Evolutionary conservation across 225 moss, liverwort and hornwort species (phyloP).

Genomic region (Neckera pumila): DNA sequence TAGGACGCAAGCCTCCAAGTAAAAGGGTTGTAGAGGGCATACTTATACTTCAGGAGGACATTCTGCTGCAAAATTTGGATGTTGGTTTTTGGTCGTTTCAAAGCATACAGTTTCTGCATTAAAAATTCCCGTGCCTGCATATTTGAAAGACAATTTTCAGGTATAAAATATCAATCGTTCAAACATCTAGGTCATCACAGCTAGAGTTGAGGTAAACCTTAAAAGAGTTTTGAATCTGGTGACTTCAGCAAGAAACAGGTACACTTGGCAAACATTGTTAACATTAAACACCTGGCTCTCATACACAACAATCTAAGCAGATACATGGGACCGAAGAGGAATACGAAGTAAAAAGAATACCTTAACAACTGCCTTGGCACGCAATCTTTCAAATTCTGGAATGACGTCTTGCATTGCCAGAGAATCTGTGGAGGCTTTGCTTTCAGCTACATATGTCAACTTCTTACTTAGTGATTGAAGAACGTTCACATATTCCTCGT

Average conservation of each 20-base stretch:
- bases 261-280: background rate
- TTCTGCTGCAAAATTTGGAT: conserved; percentile 99
- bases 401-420: conserved; percentile 83
- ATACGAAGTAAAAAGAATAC: conserved; percentile 11
- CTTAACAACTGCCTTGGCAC: conserved; percentile 82
- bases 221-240: background rate
- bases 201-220: background rate
- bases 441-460: conserved; percentile 67
- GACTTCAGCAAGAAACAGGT: background rate
- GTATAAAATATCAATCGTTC: background rate
- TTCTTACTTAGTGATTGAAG: conserved; percentile 89
- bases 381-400: conserved; percentile 88
- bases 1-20: background rate
- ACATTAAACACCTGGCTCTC: background rate
- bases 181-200: background rate
- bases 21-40: conserved; percentile 2
- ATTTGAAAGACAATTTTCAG: background rate
- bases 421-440: conserved; percentile 63
- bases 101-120: conserved; percentile 86
- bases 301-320: background rate
- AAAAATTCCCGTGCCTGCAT: conserved; percentile 91
- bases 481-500: conserved; percentile 77
- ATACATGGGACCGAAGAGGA: background rate
- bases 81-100: conserved; percentile 98
- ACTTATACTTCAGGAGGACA: conserved; percentile 96